These are phyloP conservation scores for Raphanus hybrid DNA, from an alignment of 441 rosid species.

Conservation along the genomic window DNA sequence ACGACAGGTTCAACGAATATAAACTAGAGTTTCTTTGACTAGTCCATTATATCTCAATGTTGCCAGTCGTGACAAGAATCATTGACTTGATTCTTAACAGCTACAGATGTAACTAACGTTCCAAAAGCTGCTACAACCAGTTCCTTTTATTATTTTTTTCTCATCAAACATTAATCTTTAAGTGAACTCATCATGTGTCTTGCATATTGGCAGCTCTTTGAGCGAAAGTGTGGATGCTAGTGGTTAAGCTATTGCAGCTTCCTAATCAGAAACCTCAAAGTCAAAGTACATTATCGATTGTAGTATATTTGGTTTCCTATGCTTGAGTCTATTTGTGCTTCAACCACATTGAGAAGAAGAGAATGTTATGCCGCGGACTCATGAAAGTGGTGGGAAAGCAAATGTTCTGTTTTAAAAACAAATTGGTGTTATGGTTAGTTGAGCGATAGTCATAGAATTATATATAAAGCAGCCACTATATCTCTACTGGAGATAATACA, in stretches of 20 bases:
- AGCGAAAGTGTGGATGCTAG: not conserved
- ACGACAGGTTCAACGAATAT: constrained; percentile 39
- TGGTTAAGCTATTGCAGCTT: too few species aligned
- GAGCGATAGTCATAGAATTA: not conserved
- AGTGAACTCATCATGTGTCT: not conserved
- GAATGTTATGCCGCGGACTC: not conserved
- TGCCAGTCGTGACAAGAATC: too few species aligned
- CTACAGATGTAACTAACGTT: too few species aligned
- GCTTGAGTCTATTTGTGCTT: not conserved
- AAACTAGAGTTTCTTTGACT: constrained; percentile 60
- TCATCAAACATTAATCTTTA: not conserved
- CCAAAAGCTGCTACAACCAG: not conserved
- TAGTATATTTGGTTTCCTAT: not conserved
- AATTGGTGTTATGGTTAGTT: not conserved
- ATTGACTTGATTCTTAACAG: too few species aligned
- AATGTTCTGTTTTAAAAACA: not conserved
- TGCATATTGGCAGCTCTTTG: not conserved
- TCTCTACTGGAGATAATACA: not conserved
- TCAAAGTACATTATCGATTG: not conserved
- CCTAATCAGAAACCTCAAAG: not conserved
- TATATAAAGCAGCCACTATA: not conserved
- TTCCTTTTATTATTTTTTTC: not conserved
- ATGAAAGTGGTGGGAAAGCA: not conserved
- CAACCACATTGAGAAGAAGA: not conserved
- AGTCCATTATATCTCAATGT: too few species aligned